These are phyloP conservation scores for Calonectria pseudoreteaudii DNA, from an alignment of 2,329 filamentous ascomycete species.

Conservation along the genomic window DNA sequence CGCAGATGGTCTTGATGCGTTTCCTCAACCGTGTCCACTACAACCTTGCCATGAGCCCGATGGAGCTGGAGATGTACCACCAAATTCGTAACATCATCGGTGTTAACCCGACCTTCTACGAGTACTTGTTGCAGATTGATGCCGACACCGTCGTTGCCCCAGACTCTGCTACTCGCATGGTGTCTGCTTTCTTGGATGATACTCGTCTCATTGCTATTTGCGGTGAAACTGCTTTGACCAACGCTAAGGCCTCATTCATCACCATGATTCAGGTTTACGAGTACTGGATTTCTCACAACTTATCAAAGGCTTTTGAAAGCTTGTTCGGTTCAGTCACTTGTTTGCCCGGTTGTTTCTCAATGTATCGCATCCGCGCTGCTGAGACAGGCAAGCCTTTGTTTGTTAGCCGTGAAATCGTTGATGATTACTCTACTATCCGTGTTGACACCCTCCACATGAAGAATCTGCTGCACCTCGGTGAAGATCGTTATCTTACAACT, in stretches of 20 bases:
- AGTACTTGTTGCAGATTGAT: slow-evolving; percentile 96
- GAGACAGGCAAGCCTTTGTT: slow-evolving; percentile 97
- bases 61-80: slow-evolving; percentile 98
- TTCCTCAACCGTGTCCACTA: slow-evolving; percentile 99
- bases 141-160: slow-evolving; percentile 94
- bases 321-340: slow-evolving; percentile 98
- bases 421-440: slow-evolving; percentile 89
- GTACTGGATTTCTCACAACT: slow-evolving; percentile 98
- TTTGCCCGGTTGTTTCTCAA: slow-evolving; percentile 97
- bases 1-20: slow-evolving; percentile 97
- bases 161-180: slow-evolving; percentile 92
- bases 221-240: slow-evolving; percentile 93
- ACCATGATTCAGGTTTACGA: slow-evolving; percentile 99
- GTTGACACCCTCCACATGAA: slow-evolving; percentile 99
- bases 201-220: slow-evolving; percentile 94
- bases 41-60: slow-evolving; percentile 93
- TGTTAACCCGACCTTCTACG: slow-evolving; percentile 98
- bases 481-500: slow-evolving; percentile 97
- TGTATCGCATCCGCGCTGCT: slow-evolving; percentile 96
- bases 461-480: slow-evolving; percentile 94
- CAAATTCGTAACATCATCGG: slow-evolving; percentile 99
- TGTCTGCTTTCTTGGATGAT: slow-evolving; percentile 90
- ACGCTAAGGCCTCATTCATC: slow-evolving; percentile 91
- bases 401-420: slow-evolving; percentile 91
- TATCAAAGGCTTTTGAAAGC: slow-evolving; percentile 96